Evolutionary conservation across 78 protist species (phyloP), one percentile per base, ranked within the genome.

Genomic region (Dictyostelium discoideum): DNA sequence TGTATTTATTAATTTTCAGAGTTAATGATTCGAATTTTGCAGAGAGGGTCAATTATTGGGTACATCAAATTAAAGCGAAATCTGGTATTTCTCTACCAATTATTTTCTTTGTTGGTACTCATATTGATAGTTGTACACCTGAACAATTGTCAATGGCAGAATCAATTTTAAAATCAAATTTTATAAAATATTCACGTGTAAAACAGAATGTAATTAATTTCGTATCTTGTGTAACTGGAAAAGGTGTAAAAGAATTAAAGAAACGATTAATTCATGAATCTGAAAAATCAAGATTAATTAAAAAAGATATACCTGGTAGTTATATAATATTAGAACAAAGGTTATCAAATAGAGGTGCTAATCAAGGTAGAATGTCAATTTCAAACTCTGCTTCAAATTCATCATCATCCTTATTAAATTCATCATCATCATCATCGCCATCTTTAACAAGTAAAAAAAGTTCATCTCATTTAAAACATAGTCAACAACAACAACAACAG

Each of bases 31-130:
- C 95, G 11, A 90, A 90, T 26, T 90, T 85, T 40, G 95, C 95
- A 3, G 95, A 90, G 42, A 60, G 95, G 32, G 95, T 90, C 3
- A 86, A 90, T 80, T 90, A 90, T 73, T 90, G 95, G 95, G 86
- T 90, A 2, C 81, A 87, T 72, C 95, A 90, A 63, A 77, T 90
- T 18, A 90, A 90, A 65, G 74, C 88, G 0, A 82, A 69, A 48
- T 82, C 83, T 3, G 83, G 63, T 44, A 73, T 74, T 40, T 80
- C 83, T 32, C 20, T 90, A 24, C 95, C 95, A 14, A 83, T 87
- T 0, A 69, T 90, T 0, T 90, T 90, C 50, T 77, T 90, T 1
- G 95, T 90, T n/a, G 95, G 95, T 40, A 90, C 95, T 54, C 95
- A 90, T 69, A 82, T 32, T 44, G 95, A 90, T 72, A 87, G 73